phyloP scores from a whole-genome alignment of 331 rosid genomes.

The Cydonia oblonga region DNA sequence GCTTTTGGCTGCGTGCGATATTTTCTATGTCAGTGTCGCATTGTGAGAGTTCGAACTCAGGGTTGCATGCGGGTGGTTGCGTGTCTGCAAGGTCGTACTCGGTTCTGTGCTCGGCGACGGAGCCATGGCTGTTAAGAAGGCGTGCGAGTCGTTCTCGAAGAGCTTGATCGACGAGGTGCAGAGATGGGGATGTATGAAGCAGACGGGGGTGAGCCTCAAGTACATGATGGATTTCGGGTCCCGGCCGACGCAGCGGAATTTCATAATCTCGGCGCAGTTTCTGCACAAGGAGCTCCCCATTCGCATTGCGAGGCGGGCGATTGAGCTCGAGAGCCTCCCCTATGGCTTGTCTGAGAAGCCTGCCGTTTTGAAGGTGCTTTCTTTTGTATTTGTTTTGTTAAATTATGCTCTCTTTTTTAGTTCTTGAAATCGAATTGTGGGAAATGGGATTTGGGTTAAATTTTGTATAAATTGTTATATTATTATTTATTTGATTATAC shows the following conservation, averaged over 20 bases:
- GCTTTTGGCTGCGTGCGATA: background rate
- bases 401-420: background rate
- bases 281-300: constrained; percentile 84
- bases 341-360: constrained; percentile 68
- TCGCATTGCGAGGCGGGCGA: constrained; percentile 70
- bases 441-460: background rate
- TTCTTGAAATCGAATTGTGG: background rate
- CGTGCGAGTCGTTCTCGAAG: constrained; percentile 46
- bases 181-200: constrained; percentile 74
- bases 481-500: background rate
- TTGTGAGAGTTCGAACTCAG: background rate
- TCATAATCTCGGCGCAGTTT: constrained; percentile 70
- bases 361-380: constrained; percentile 60
- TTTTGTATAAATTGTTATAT: background rate
- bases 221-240: constrained; percentile 93
- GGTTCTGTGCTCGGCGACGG: background rate
- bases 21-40: background rate
- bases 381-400: background rate
- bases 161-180: constrained; percentile 51
- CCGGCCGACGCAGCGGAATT: constrained; percentile 32
- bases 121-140: constrained; percentile 57
- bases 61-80: background rate
- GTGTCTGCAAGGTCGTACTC: background rate
- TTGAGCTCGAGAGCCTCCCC: constrained; percentile 68
- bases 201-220: constrained; percentile 74